Evolutionary conservation across 371 early-diverging fungal species (phyloP).

Genomic region (Phascolomyces articulosus): DNA sequence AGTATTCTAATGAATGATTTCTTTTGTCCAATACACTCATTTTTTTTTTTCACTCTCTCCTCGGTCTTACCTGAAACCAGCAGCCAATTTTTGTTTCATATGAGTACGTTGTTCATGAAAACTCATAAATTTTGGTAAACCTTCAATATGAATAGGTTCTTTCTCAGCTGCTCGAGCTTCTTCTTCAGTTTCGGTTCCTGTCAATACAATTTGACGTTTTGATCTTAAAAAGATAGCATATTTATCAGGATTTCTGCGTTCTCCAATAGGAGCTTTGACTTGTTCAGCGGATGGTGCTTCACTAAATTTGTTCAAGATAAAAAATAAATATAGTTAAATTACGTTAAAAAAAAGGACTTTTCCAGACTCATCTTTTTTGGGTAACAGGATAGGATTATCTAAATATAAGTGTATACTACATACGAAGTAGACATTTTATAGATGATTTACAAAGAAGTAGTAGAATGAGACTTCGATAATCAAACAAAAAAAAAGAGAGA

Average conservation of each 20-base stretch:
- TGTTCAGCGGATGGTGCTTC: background rate
- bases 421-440: too few species aligned
- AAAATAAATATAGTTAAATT: too few species aligned
- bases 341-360: too few species aligned
- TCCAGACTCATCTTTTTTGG: too few species aligned
- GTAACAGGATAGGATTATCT: too few species aligned
- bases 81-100: conserved; percentile 61
- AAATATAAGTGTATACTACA: too few species aligned
- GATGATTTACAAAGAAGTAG: too few species aligned
- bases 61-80: conserved; percentile 55
- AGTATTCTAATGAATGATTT: background rate
- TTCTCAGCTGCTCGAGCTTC: conserved; percentile 47
- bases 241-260: conserved; percentile 6
- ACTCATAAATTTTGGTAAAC: conserved; percentile 28
- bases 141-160: conserved; percentile 40
- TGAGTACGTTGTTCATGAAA: conserved; percentile 56
- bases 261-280: background rate
- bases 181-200: conserved; percentile 50
- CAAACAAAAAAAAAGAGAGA: background rate
- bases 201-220: conserved; percentile 34
- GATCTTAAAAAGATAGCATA: conserved; percentile 34
- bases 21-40: too few species aligned
- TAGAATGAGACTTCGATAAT: too few species aligned
- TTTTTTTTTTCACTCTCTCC: too few species aligned
- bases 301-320: background rate